phyloP scores from a whole-genome alignment of 352 stramenopile species.

The Globisporangium viniferum region DNA sequence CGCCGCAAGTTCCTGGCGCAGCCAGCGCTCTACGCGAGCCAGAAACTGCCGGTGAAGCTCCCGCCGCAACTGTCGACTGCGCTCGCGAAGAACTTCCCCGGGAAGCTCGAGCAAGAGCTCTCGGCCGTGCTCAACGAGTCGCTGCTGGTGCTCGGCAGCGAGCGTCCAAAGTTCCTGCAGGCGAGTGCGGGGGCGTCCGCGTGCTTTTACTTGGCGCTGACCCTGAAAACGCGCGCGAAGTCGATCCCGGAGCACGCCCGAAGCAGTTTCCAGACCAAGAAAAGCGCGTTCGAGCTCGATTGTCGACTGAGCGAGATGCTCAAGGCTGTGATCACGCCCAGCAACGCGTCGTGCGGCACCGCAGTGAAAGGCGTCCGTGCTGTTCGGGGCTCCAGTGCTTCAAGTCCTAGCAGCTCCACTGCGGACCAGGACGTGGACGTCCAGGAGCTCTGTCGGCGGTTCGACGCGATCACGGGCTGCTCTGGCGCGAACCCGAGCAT shows the following conservation, averaged over 20 bases:
- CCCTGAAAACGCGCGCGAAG: slow-evolving; percentile 40
- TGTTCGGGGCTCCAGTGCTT: slow-evolving; percentile 27
- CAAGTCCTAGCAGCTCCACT: too few relatives aligned
- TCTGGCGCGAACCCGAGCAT: slow-evolving; percentile 9
- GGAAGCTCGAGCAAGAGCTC: slow-evolving; percentile 61
- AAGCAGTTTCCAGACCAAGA: slow-evolving; percentile 24
- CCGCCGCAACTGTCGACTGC: slow-evolving; percentile 41
- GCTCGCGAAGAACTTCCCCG: slow-evolving; percentile 48
- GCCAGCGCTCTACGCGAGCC: slow-evolving; percentile 35
- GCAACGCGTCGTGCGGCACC: slow-evolving; percentile 44
- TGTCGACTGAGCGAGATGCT: slow-evolving; percentile 52
- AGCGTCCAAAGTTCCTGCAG: slow-evolving; percentile 58
- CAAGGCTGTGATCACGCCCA: slow-evolving; percentile 29
- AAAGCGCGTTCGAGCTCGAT: slow-evolving; percentile 44
- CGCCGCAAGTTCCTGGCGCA: slow-evolving; percentile 45
- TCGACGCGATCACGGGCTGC: slow-evolving; percentile 36
- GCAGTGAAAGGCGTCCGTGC: slow-evolving; percentile 43
- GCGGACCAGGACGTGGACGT: slow-evolving; percentile 15
- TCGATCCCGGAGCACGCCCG: slow-evolving; percentile 22
- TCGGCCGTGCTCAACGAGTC: slow-evolving; percentile 57
- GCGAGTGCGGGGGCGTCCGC: slow-evolving; percentile 35
- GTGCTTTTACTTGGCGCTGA: slow-evolving; percentile 56
- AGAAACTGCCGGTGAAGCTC: slow-evolving; percentile 60
- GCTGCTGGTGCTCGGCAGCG: slow-evolving; percentile 45
- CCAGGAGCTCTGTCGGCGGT: slow-evolving; percentile 29